Evolutionary conservation across 1,139 yeast genomes (phyloP), one percentile per base, ranked within the genome.

Genomic region (Candida buenavistaensis): DNA sequence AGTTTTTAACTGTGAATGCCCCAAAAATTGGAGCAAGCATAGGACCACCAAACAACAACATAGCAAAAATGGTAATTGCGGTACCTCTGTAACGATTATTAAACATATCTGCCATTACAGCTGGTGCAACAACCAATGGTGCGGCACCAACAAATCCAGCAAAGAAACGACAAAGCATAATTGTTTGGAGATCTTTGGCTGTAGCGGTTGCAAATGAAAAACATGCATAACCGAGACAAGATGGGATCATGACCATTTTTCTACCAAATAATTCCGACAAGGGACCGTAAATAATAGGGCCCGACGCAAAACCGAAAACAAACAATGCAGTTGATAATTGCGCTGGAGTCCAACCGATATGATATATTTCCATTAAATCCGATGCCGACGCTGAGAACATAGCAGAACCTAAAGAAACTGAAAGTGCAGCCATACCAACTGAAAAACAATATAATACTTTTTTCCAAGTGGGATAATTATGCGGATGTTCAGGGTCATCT

Each of bases 371-470:
- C 51, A 48, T 46, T 8, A 67, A 39, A 7, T 47, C 48, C 2
- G 46, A 42, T 16, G 52, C 41, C 9, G 62, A 53, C 14, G 55
- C 60, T 2, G 70, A 53, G 40, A 64, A 65, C 56, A 65, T 56
- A 26, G 72, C 71, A 10, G 70, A 63, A 25, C 71, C 72, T 58
- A 46, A 80, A 72, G 55, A 82, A 77, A 61, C 56, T 19, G 57
- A 42, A 28, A 65, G 50, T 1, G 71, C 67, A 27, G 52, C 36
- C 33, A 55, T 50, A 11, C 62, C 26, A 70, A 14, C 66, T 52
- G 19, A 55, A 47, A 6, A 43, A 40, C 28, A 58, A 51, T 8
- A 50, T 48, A 3, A 21, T 6, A 63, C 14, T 45, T 72, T 71
- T 20, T 48, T 52, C 17, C 25, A 22, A 19, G 57, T 25, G 2